Conservation (phyloP, 495 filamentous ascomycete genomes). For the Rhypophila decipiens region DNA sequence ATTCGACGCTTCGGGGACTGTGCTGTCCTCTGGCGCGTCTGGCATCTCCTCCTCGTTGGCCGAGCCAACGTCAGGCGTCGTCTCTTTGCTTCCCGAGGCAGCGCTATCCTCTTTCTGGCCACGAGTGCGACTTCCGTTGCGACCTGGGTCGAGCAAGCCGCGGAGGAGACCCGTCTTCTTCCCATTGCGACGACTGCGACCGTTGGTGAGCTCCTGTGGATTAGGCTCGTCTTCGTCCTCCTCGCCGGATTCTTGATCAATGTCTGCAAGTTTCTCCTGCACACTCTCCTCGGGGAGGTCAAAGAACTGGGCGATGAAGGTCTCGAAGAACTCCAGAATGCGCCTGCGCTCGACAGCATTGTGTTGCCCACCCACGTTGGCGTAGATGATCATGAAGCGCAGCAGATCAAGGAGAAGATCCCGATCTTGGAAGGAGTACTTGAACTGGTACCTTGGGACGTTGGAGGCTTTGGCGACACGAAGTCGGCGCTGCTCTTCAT, state of each 20-base stretch:
- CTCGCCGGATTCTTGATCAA: constrained; percentile 53
- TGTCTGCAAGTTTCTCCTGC: constrained; percentile 66
- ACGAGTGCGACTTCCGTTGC: constrained; percentile 54
- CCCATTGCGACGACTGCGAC: constrained; percentile 60
- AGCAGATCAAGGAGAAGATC: constrained; percentile 77
- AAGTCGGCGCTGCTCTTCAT: constrained; percentile 72
- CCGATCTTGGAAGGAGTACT: constrained; percentile 64
- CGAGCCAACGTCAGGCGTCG: constrained; percentile 74
- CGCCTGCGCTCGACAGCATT: constrained; percentile 67
- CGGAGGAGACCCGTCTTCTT: constrained; percentile 78
- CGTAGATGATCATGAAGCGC: constrained; percentile 69
- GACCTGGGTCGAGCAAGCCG: constrained; percentile 72
- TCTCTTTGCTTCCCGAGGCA: constrained; percentile 70
- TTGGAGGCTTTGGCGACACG: constrained; percentile 54
- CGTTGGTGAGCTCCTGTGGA: constrained; percentile 47
- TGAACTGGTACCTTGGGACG: constrained; percentile 63
- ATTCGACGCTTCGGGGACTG: constrained; percentile 45
- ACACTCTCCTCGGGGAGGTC: constrained; percentile 71
- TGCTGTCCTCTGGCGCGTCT: constrained; percentile 41
- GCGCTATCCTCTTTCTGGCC: constrained; percentile 68
- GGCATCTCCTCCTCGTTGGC: constrained; percentile 60
- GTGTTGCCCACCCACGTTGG: constrained; percentile 59
- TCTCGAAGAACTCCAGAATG: constrained; percentile 75
- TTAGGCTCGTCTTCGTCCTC: constrained; percentile 65
- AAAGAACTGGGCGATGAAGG: constrained; percentile 86